Conservation (phyloP, 441 rosid species). For the Erodium chrysanthum region DNA sequence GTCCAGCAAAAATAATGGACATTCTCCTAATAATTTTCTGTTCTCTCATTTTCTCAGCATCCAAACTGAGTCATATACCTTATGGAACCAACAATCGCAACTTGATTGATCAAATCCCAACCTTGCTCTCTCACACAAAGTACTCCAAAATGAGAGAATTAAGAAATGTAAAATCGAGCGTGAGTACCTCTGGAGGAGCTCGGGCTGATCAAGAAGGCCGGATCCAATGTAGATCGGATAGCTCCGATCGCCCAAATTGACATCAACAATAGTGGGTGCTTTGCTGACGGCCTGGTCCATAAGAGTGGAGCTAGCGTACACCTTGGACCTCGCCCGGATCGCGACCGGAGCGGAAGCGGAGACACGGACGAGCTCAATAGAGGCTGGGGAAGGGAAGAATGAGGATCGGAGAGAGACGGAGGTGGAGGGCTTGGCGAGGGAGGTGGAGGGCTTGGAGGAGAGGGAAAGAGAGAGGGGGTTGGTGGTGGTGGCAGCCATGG, state of each 20-base stretch:
- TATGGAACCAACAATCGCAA: not conserved
- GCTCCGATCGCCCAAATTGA: constrained; percentile 80
- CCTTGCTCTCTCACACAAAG: not conserved
- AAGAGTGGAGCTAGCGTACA: constrained; percentile 44
- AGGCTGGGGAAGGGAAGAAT: constrained; percentile 12
- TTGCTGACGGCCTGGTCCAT: constrained; percentile 44
- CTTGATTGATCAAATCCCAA: not conserved
- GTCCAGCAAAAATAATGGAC: too few relatives aligned
- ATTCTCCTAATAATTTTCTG: too few relatives aligned
- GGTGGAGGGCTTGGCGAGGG: constrained; percentile 26
- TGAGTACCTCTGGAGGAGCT: constrained; percentile 66
- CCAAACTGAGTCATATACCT: not conserved
- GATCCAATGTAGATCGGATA: constrained; percentile 90
- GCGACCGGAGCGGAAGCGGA: constrained; percentile 18
- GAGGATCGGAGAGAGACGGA: constrained; percentile 27
- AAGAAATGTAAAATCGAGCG: not conserved
- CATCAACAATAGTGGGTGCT: constrained; percentile 63
- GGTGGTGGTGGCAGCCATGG: constrained; percentile 50
- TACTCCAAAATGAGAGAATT: too few relatives aligned
- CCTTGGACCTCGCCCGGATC: constrained; percentile 15
- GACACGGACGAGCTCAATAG: constrained; percentile 21
- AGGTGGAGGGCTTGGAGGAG: constrained; percentile 24
- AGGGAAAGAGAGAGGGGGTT: constrained; percentile 36
- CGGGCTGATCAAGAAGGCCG: constrained; percentile 69
- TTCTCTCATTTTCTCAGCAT: not conserved